Base-by-base conservation (phyloP, 208 protist genomes). In the Acanthamoeba healyi region DNA sequence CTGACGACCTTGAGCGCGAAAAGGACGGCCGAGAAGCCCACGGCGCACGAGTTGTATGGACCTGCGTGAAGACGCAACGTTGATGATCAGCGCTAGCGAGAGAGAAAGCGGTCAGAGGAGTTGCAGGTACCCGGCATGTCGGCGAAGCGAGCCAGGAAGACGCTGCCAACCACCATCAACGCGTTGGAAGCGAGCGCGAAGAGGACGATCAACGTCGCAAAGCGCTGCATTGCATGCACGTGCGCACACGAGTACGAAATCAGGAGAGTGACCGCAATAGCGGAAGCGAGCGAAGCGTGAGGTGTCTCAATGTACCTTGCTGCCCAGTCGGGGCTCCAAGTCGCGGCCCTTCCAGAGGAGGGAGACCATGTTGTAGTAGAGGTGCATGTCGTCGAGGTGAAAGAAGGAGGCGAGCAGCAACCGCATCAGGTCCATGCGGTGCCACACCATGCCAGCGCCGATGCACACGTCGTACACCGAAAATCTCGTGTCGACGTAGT, bases 321-420 rank as follows among this genome's bases (percentile, higher is more conserved):
- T 29, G 54, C 87, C 87, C 7, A 92, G 15, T 17, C 49, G 54
- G 2, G 86, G 86, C 38, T 92, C 86, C 56, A 92, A 51, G 38
- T 77, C 51, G 5, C 46, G 24, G 26, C 91, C 74, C 46, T 84
- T 88, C 70, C 63, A 87, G 12, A 94, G 36, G 54, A 94, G 36
- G 36, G 74, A 89, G 34, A 63, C 22, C 91, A 94, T 94, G 77
- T 94, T 88, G 77, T 88, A 94, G 77, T 94, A 94, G n/a, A 94
- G 58, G 24, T 94, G 91, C 63, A 94, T 94, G 49, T 94, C 91
- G 17, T 94, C 77, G 6, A 88, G 82, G 38, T 94, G 91, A 19
- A 65, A 94, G 58, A 89, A 94, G 15, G 91, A 82, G 38, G 74
- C 91, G 10, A 94, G 44, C 36, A 79, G 26, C n/a, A 94, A 44